Evolutionary conservation across 345 rosid species (phyloP).

Genomic region (Triadica sebifera): DNA sequence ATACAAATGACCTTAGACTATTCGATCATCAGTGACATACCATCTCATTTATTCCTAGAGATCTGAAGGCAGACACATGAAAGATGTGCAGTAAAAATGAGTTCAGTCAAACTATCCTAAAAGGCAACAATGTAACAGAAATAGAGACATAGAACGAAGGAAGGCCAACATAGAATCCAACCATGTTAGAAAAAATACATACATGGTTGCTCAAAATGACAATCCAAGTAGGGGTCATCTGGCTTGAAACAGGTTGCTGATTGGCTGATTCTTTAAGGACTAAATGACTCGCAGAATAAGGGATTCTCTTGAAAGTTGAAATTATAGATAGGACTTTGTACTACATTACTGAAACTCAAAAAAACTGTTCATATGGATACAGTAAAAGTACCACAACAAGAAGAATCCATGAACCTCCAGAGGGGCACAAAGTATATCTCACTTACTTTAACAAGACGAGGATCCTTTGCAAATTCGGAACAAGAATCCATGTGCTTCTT

Average conservation of each 20-base stretch:
- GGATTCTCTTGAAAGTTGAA: background rate
- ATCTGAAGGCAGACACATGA: no score
- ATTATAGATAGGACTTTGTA: background rate
- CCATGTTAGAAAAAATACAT: background rate
- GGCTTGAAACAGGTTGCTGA: no score
- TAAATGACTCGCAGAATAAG: background rate
- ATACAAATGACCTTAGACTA: background rate
- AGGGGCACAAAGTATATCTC: conserved; percentile 9
- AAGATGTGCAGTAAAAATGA: no score
- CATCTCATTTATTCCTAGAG: no score
- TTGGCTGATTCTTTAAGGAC: background rate
- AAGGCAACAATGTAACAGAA: no score
- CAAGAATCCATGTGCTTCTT: conserved; percentile 95
- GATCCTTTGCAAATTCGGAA: conserved; percentile 84
- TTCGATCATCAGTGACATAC: conserved; percentile 10
- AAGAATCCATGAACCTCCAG: no score
- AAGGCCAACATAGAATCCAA: background rate
- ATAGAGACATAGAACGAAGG: no score
- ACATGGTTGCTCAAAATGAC: background rate
- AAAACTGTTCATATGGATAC: background rate
- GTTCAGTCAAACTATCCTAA: no score
- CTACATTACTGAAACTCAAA: background rate
- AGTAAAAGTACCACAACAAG: no score
- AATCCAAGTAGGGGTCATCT: no score
- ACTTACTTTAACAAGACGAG: conserved; percentile 75